phyloP scores from a whole-genome alignment of 495 filamentous ascomycete species.

The Neurospora tetrasperma region DNA sequence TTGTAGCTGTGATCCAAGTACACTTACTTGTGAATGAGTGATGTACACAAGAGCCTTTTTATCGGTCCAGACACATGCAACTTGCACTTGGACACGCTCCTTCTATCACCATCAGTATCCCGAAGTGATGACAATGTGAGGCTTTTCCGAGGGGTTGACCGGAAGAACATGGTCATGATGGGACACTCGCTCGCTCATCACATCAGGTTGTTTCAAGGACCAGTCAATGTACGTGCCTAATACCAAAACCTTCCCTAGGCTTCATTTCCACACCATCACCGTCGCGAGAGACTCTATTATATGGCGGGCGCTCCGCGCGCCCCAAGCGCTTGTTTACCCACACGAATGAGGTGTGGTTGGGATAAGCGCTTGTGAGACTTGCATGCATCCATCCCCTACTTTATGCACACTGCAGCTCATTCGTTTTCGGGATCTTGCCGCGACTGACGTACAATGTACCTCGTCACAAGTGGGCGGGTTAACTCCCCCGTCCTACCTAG shows the following conservation, averaged over 20 bases:
- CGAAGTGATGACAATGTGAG: background rate
- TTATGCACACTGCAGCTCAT: background rate
- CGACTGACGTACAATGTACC: background rate
- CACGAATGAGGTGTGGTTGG: background rate
- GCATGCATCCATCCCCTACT: background rate
- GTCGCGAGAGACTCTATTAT: background rate
- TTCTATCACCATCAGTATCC: background rate
- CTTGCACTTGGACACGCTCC: background rate
- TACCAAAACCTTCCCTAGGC: background rate
- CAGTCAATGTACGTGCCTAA: background rate
- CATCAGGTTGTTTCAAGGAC: background rate
- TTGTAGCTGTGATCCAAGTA: background rate
- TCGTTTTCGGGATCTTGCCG: background rate
- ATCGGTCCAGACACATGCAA: background rate
- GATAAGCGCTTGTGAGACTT: background rate
- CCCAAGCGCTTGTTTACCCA: background rate
- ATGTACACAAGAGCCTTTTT: background rate
- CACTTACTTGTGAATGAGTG: background rate
- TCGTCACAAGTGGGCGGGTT: background rate
- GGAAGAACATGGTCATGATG: background rate
- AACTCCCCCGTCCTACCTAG: background rate
- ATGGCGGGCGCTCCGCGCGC: background rate
- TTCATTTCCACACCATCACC: background rate
- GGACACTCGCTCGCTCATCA: background rate
- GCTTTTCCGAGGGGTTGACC: background rate